phyloP scores from a whole-genome alignment of 73 alveolate species.

The Paramecium sonneborni region DNA sequence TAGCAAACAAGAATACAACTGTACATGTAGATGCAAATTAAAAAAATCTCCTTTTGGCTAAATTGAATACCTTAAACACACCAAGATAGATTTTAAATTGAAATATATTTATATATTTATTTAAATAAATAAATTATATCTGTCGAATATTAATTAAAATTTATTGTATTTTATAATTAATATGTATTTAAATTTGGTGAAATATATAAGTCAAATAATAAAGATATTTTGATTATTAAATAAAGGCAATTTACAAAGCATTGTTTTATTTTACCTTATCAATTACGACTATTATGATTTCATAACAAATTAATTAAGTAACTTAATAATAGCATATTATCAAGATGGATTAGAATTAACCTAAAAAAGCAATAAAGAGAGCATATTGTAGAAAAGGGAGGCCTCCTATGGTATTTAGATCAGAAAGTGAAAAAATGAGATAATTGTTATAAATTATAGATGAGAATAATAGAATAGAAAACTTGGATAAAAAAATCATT shows the following conservation, averaged over 20 bases:
- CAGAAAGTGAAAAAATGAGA: slow-evolving; percentile 10
- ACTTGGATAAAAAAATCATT: neutral
- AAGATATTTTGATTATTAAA: neutral
- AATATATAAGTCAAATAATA: too few species aligned
- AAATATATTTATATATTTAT: neutral
- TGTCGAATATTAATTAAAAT: too few species aligned
- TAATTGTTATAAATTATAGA: neutral
- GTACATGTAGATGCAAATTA: neutral
- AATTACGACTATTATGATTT: neutral
- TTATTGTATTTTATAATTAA: too few species aligned
- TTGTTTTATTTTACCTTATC: neutral
- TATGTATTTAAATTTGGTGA: too few species aligned
- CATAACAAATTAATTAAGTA: neutral
- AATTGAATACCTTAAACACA: neutral
- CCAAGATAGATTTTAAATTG: neutral
- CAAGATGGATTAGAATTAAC: neutral
- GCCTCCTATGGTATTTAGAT: neutral
- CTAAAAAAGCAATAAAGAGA: neutral
- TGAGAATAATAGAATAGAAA: neutral
- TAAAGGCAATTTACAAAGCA: neutral
- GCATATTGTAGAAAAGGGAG: neutral
- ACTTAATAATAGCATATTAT: neutral
- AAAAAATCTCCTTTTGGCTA: neutral
- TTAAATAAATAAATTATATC: too few species aligned
- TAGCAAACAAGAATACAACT: neutral